Percentiles rank a stretch among this genome's conserved stretches.
These are phyloP conservation scores for Phoma sp. DNA, from an alignment of 2,329 filamentous ascomycete species.

Conservation along the genomic window DNA sequence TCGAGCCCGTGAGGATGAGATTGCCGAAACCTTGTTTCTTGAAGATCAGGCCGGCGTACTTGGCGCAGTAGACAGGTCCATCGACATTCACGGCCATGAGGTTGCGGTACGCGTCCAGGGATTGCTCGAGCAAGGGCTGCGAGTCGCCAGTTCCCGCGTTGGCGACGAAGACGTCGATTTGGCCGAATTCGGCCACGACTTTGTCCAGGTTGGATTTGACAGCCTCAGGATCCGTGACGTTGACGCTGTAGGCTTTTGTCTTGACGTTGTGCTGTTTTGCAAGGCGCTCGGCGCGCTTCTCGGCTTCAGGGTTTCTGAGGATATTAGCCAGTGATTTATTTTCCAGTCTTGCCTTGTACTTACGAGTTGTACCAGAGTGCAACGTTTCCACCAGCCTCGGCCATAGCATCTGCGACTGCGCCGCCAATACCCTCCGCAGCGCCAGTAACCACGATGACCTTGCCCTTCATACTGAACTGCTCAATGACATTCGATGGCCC, in stretches of 20 bases:
- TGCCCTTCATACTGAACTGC: conserved; percentile 46
- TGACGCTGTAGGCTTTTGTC: conserved; percentile 68
- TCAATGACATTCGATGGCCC: conserved; percentile 39
- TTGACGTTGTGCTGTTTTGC: conserved; percentile 62
- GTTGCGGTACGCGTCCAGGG: conserved; percentile 68
- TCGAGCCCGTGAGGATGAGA: conserved; percentile 68
- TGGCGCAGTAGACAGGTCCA: conserved; percentile 53
- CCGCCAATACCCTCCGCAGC: conserved; percentile 63
- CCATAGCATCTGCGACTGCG: conserved; percentile 45
- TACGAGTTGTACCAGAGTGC: conserved; percentile 52
- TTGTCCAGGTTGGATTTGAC: conserved; percentile 63
- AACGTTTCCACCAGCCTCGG: conserved; percentile 52
- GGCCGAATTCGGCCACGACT: conserved; percentile 71
- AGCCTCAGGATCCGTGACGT: conserved; percentile 60
- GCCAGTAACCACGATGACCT: conserved; percentile 52
- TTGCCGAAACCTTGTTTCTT: conserved; percentile 57
- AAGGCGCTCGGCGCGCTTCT: conserved; percentile 66
- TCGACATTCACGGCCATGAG: conserved; percentile 75
- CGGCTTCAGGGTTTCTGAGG: conserved; percentile 59
- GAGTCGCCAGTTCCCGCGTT: conserved; percentile 68
- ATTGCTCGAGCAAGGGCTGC: conserved; percentile 62
- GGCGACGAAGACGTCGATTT: conserved; percentile 69
- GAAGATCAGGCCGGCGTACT: conserved; percentile 51
- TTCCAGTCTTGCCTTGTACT: background rate
- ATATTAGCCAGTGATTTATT: background rate